Evolutionary conservation across 2,329 filamentous ascomycete species (phyloP).

Genomic region (Ophiostoma sp.): DNA sequence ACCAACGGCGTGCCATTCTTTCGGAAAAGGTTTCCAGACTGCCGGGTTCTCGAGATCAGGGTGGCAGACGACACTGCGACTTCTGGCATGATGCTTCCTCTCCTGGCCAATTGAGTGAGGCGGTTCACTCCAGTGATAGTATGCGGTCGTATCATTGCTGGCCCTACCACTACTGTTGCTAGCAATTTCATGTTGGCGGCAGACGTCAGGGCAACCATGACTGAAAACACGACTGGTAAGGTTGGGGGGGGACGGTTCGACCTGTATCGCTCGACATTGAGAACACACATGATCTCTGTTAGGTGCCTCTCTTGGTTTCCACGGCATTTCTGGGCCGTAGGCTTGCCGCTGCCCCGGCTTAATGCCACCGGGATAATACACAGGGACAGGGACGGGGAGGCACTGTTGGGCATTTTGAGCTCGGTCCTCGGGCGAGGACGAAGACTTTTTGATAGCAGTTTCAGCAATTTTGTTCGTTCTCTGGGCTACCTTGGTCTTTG

Average conservation of each 20-base stretch:
- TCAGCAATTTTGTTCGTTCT: not conserved
- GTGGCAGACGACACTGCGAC: not conserved
- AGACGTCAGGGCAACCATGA: not conserved
- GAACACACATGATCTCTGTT: not conserved
- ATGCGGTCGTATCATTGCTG: not conserved
- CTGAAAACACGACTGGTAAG: not conserved
- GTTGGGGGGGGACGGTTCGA: not conserved
- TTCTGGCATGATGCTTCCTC: not conserved
- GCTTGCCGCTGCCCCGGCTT: not conserved
- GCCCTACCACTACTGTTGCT: slow-evolving; percentile 5
- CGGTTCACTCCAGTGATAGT: not conserved
- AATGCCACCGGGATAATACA: not conserved
- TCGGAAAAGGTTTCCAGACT: not conserved
- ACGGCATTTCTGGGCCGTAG: not conserved
- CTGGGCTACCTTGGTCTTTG: not conserved
- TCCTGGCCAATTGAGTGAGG: not conserved
- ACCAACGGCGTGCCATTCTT: not conserved
- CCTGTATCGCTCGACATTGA: not conserved
- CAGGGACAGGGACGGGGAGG: not conserved
- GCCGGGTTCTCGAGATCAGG: not conserved
- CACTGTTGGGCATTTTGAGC: not conserved
- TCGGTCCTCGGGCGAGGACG: not conserved
- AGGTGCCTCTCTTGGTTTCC: not conserved
- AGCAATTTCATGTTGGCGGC: slow-evolving; percentile 1
- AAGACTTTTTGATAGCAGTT: not conserved